These are phyloP conservation scores for Chrysopogon serrulatus DNA, from an alignment of 176 grass and related monocot genomes.

Conservation along the genomic window DNA sequence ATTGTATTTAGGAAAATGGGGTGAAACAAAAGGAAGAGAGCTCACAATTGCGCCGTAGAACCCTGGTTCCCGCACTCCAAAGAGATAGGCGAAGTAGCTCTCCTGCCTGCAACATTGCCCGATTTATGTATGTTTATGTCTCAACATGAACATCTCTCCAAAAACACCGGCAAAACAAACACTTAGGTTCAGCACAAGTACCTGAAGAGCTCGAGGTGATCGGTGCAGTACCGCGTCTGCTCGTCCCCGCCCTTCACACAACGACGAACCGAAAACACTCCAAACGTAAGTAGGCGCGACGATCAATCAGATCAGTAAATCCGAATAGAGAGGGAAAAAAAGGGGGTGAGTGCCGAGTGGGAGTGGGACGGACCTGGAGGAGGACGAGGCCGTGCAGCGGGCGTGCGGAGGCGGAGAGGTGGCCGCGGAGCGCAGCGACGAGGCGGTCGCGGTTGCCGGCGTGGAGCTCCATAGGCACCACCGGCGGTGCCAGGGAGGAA, in stretches of 20 bases:
- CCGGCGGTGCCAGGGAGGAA: slow-evolving; percentile 46
- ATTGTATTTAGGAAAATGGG: background rate
- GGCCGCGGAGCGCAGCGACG: slow-evolving; percentile 43
- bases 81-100: slow-evolving; percentile 92
- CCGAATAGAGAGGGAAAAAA: too few relatives aligned
- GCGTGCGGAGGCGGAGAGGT: slow-evolving; percentile 44
- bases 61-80: slow-evolving; percentile 78
- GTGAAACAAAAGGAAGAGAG: background rate
- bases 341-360: background rate
- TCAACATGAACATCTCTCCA: background rate
- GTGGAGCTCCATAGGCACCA: slow-evolving; percentile 82
- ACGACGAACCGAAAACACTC: background rate
- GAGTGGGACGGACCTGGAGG: slow-evolving; percentile 50
- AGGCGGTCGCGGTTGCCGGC: slow-evolving; percentile 68
- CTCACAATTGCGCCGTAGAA: slow-evolving; percentile 79
- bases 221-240: slow-evolving; percentile 69
- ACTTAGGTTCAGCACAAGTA: background rate
- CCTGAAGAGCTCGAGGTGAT: slow-evolving; percentile 85
- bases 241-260: slow-evolving; percentile 57
- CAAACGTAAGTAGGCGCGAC: background rate
- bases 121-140: background rate
- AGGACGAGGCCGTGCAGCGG: slow-evolving; percentile 54
- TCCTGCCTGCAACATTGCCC: slow-evolving; percentile 63
- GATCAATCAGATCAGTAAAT: background rate
- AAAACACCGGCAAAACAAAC: background rate